Evolutionary conservation across 192 early-diverging fungal genomes (phyloP), one percentile per base, ranked within the genome.

Genomic region (Hyaloraphidium curvatum): DNA sequence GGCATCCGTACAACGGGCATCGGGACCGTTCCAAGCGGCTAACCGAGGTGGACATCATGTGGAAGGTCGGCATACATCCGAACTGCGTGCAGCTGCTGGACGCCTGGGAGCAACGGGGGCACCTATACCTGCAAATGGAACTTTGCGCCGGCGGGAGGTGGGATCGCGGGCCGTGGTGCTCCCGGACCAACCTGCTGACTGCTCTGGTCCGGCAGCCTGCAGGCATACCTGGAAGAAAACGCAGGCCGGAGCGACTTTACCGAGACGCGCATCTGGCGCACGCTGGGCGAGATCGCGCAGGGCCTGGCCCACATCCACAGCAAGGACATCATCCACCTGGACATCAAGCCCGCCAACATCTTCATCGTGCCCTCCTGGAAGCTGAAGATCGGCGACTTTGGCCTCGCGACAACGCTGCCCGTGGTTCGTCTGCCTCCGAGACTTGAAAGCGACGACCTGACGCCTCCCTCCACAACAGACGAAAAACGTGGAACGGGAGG

Each of bases 71-170:
- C 3, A 48, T 5, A 14, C 57, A 62, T 53, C 69, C 65, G 0
- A 67, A 85, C 52, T 78, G 83, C 50, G 68, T 93, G 28, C 62
- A 79, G 43, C 62, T 97, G 2, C 31, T 80, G 30, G 67, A 72
- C 58, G 89, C 93, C 0, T 97, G 93, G 93, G 87, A 91, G 53
- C 88, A 97, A 64, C 67, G 68, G 27, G 91, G 89, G 1, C 74
- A 78, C 58, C 63, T 97, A 25, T 89, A 84, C 58, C 66, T 97
- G 55, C 86, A 91, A 57, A 81, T 85, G 59, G 91, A 93, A 61
- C 72, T 93, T 28, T 91, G 87, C 63, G 75, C 72, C 28, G 59
- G 71, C 40, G 90, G 89, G 59, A 89, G 69, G 67, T 73, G 71
- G 1, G 69, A n/a, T n/a, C n/a, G n/a, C n/a, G n/a, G n/a, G n/a